phyloP scores from a whole-genome alignment of 495 filamentous ascomycete genomes.

The Talaromyces proteolyticus region DNA sequence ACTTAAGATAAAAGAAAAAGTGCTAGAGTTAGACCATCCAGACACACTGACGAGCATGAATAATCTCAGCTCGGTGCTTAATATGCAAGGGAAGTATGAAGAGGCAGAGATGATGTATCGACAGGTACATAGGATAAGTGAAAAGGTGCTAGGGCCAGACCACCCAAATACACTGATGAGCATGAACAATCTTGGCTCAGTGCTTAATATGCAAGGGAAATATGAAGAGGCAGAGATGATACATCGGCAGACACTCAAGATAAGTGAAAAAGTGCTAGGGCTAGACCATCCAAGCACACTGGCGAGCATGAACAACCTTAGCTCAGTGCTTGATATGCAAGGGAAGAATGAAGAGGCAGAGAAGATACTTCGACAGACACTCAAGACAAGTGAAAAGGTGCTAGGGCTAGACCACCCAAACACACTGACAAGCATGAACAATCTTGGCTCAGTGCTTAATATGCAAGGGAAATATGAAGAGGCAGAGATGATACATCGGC shows the following conservation, averaged over 20 bases:
- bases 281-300: slow-evolving; percentile 20
- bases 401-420: no score
- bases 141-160: slow-evolving; percentile 16
- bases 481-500: no score
- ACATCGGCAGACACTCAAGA: slow-evolving; percentile 12
- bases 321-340: slow-evolving; percentile 8
- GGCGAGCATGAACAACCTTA: slow-evolving; percentile 20
- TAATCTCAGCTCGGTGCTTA: slow-evolving; percentile 14
- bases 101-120: slow-evolving; percentile 21
- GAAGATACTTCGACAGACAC: slow-evolving; percentile 8
- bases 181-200: slow-evolving; percentile 16
- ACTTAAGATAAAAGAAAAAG: slow-evolving; percentile 16
- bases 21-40: slow-evolving; percentile 19
- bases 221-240: slow-evolving; percentile 24
- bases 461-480: no score
- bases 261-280: slow-evolving; percentile 18
- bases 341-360: slow-evolving; percentile 27
- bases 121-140: slow-evolving; percentile 12
- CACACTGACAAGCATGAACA: no score
- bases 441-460: no score
- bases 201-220: slow-evolving; percentile 16
- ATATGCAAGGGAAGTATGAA: slow-evolving; percentile 17
- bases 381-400: no score
- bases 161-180: slow-evolving; percentile 23
- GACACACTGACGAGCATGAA: slow-evolving; percentile 21